Evolutionary conservation across 1,284 basidiomycete genomes (phyloP).

Genomic region (Polyporus tsugae): DNA sequence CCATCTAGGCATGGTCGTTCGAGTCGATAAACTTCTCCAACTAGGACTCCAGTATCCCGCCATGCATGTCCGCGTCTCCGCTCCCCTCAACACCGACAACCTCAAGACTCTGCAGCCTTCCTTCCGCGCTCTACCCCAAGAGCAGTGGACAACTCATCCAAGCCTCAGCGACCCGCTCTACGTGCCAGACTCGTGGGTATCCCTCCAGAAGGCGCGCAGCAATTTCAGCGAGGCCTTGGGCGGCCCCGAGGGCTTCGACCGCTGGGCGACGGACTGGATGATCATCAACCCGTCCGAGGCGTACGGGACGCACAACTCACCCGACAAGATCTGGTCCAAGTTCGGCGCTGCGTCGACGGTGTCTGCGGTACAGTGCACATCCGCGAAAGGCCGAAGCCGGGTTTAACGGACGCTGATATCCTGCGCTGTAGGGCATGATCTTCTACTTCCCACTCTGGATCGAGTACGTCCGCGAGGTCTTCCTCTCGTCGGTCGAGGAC

Average conservation of each 20-base stretch:
- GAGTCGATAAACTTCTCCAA: conserved; percentile 56
- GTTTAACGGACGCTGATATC: background rate
- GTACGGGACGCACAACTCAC: conserved; percentile 74
- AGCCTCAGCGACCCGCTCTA: conserved; percentile 59
- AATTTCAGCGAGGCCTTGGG: conserved; percentile 60
- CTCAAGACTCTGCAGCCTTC: conserved; percentile 55
- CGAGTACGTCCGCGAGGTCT: conserved; percentile 68
- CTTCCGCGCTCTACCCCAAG: conserved; percentile 54
- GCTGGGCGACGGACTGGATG: conserved; percentile 65
- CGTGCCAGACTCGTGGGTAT: conserved; percentile 57
- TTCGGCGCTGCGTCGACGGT: conserved; percentile 63
- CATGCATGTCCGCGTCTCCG: conserved; percentile 61
- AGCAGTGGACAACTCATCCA: conserved; percentile 41
- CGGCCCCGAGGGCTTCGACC: conserved; percentile 70
- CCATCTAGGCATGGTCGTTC: conserved; percentile 76
- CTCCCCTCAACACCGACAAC: conserved; percentile 47
- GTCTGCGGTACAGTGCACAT: conserved; percentile 41
- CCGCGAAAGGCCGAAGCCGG: background rate
- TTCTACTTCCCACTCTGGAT: conserved; percentile 63
- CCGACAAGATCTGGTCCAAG: conserved; percentile 79
- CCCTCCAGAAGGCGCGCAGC: conserved; percentile 59
- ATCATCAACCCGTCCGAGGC: conserved; percentile 74
- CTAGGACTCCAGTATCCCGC: conserved; percentile 63
- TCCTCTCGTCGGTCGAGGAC: conserved; percentile 71
- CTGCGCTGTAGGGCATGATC: conserved; percentile 55